Evolutionary conservation across 768 basidiomycete genomes (phyloP).

Genomic region (Thelephora ganbajun): DNA sequence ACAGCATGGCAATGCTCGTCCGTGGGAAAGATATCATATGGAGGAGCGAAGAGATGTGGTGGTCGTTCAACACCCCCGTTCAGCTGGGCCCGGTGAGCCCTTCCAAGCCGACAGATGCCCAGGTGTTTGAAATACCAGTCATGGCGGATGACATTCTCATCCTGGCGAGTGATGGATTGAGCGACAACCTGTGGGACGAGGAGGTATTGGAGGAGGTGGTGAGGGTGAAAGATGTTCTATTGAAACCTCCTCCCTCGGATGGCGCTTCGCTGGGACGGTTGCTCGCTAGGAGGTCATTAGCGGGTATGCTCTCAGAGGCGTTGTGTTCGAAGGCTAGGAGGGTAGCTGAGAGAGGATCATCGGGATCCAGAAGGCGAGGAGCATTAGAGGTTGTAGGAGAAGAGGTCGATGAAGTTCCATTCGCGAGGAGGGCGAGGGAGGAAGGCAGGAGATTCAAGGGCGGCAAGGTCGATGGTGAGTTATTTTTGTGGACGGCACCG

Average conservation of each 20-base stretch:
- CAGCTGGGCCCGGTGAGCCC: conserved; percentile 49
- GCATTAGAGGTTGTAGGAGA: conserved; percentile 9
- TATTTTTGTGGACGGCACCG: neutral
- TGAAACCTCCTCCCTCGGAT: neutral
- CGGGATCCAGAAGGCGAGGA: conserved; percentile 16
- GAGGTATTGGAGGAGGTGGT: conserved; percentile 75
- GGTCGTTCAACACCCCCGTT: conserved; percentile 57
- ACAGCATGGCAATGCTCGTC: conserved; percentile 81
- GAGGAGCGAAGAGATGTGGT: conserved; percentile 91
- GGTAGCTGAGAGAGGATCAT: conserved; percentile 35
- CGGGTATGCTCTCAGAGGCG: conserved; percentile 65
- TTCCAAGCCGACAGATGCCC: conserved; percentile 56
- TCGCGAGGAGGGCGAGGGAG: conserved; percentile 67
- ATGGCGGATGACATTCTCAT: conserved; percentile 64
- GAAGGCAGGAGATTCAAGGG: conserved; percentile 60
- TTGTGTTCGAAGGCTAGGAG: conserved; percentile 64
- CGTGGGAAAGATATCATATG: conserved; percentile 68
- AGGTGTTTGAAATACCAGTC: conserved; percentile 56
- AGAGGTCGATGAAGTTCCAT: conserved; percentile 49
- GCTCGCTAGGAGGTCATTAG: conserved; percentile 39
- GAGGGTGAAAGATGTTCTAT: neutral
- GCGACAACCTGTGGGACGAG: conserved; percentile 82
- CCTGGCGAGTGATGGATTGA: conserved; percentile 68
- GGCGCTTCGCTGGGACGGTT: conserved; percentile 3
- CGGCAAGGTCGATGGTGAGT: conserved; percentile 76